Evolutionary conservation across 2,329 filamentous ascomycete species (phyloP).

Genomic region (Ophidiomyces ophidiicola): DNA sequence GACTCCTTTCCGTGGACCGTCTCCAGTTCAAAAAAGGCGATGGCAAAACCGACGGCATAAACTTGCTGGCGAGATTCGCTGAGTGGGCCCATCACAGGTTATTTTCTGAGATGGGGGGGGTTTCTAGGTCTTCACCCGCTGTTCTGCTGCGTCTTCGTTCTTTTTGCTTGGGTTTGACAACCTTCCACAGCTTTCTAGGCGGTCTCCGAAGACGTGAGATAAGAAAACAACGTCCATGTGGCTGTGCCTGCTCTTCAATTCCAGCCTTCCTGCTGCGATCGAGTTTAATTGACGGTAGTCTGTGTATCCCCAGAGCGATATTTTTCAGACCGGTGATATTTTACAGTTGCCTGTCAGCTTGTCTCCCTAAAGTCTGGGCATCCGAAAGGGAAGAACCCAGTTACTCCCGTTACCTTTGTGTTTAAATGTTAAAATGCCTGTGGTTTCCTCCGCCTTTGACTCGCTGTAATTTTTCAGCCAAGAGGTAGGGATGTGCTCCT

Average conservation of each 20-base stretch:
- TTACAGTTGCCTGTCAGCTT: neutral
- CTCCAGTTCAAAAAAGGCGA: slow-evolving; percentile 6
- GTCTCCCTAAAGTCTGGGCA: neutral
- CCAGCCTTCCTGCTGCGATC: neutral
- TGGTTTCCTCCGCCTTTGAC: neutral
- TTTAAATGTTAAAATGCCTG: slow-evolving; percentile 1
- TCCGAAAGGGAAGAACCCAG: neutral
- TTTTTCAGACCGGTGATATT: neutral
- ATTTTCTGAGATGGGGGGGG: neutral
- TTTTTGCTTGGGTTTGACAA: neutral
- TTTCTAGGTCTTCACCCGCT: neutral
- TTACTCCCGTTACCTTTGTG: neutral
- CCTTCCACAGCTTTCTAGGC: slow-evolving; percentile 4
- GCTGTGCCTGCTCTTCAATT: neutral
- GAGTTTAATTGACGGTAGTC: neutral
- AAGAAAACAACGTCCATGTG: slow-evolving; percentile 1
- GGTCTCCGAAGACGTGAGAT: slow-evolving; percentile 3
- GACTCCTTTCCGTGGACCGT: too few relatives aligned
- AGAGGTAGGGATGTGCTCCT: slow-evolving; percentile 4
- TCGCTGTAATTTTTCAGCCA: neutral
- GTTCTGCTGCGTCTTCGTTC: neutral
- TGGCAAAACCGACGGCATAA: slow-evolving; percentile 4
- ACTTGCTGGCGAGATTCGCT: slow-evolving; percentile 1
- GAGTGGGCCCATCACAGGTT: slow-evolving; percentile 10
- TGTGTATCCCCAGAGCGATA: too few relatives aligned